Conservation (phyloP, 495 filamentous ascomycete species). For the Lophium mytilinum region DNA sequence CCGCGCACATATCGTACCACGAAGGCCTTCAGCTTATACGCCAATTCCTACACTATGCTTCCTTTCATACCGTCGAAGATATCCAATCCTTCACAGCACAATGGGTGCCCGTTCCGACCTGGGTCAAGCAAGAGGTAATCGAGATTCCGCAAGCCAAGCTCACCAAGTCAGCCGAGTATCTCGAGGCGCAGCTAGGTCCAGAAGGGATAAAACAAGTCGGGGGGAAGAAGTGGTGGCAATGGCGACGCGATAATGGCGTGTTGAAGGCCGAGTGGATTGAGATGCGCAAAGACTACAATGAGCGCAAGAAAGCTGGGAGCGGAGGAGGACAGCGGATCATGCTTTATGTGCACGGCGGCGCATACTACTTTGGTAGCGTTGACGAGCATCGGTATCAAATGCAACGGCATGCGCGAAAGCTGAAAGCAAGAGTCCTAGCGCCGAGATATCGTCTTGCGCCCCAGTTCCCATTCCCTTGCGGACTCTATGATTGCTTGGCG, state of each 20-base stretch:
- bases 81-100: conserved; percentile 82
- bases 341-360: conserved; percentile 85
- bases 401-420: conserved; percentile 87
- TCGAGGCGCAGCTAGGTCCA: conserved; percentile 65
- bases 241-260: conserved; percentile 56
- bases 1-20: conserved; percentile 82
- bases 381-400: conserved; percentile 95
- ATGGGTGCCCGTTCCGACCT: conserved; percentile 81
- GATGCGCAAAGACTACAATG: conserved; percentile 74
- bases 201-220: conserved; percentile 67
- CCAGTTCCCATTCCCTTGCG: conserved; percentile 93
- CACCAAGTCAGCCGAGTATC: conserved; percentile 48
- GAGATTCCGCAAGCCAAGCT: conserved; percentile 57
- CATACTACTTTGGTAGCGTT: conserved; percentile 82
- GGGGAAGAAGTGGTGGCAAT: conserved; percentile 89
- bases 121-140: conserved; percentile 73
- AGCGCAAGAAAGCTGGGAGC: conserved; percentile 54
- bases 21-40: conserved; percentile 86
- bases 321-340: conserved; percentile 66
- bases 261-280: conserved; percentile 90
- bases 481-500: conserved; percentile 77
- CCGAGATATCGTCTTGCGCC: conserved; percentile 83
- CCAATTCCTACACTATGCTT: conserved; percentile 72
- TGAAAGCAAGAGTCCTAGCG: conserved; percentile 81
- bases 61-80: conserved; percentile 84